These are phyloP conservation scores for Sarocladiaceae sp. DNA, from an alignment of 2,329 filamentous ascomycete genomes.

Conservation along the genomic window DNA sequence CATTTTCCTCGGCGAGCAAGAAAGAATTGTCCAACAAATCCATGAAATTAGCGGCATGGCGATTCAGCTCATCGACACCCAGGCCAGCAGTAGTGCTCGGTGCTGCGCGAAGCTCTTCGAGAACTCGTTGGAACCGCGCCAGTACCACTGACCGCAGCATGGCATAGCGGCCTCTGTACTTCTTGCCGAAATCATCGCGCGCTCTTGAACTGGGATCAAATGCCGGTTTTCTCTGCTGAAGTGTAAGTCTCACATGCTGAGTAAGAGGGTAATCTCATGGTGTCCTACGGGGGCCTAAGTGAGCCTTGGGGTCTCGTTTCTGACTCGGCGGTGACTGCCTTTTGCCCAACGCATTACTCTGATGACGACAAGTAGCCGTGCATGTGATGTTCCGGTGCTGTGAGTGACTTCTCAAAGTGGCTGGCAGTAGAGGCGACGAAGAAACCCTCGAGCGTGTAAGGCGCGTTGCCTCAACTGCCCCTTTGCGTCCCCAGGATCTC, in stretches of 20 bases:
- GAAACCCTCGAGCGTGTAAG: neutral
- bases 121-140: slow-evolving; percentile 29
- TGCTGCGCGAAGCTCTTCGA: slow-evolving; percentile 22
- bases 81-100: slow-evolving; percentile 22
- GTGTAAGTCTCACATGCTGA: neutral
- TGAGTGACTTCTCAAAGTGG: no score
- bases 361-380: no score
- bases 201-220: slow-evolving; percentile 29
- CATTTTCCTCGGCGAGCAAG: slow-evolving; percentile 34
- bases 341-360: no score
- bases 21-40: slow-evolving; percentile 41
- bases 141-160: slow-evolving; percentile 30
- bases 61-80: slow-evolving; percentile 36
- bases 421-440: neutral
- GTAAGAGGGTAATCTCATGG: no score
- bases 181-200: slow-evolving; percentile 19
- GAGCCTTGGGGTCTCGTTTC: no score
- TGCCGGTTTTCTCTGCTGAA: neutral
- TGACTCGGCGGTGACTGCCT: no score
- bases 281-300: no score
- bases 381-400: no score
- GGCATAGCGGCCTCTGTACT: slow-evolving; percentile 23
- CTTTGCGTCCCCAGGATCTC: neutral
- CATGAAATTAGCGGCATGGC: slow-evolving; percentile 42
- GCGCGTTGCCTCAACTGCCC: neutral